Evolutionary conservation across 23 red algal species (phyloP), one percentile per base, ranked within the genome.

Genomic region (Chondrus crispus): DNA sequence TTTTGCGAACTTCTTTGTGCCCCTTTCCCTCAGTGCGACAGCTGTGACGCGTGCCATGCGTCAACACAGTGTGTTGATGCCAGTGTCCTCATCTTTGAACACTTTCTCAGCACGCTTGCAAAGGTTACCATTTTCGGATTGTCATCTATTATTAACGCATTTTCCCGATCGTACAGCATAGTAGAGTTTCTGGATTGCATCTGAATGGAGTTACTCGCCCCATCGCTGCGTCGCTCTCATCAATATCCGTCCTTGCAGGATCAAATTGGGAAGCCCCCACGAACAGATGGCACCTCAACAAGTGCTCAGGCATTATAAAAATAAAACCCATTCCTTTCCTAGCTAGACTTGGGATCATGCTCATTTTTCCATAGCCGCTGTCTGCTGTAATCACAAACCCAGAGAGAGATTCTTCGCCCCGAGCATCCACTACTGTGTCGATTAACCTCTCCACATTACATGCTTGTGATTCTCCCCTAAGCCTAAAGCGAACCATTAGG

Each of bases 371-470:
- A 37, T 77, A 77, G 7, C 44, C 71, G 22, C 71, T 77, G 38
- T 77, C 71, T 48, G 71, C 71, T 35, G 71, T 77, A 35, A 77
- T 48, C 6, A 77, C 43, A 42, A 77, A 77, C 29, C 71, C 71
- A 11, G 9, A 39, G 9, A 77, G 71, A 20, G 26, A 47, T 20
- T 46, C 8, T 38, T 48, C 1, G n/a, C 11, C 71, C 11, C 71
- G 26, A 26, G 38, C 44, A 26, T 77, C 37, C 26, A 77, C 10
- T 16, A 77, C 29, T 16, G 36, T 14, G 28, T 72, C 66, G 13
- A 72, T 32, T 38, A 72, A 30, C 28, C 28, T 30, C 14, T 72
- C 36, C 12, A 72, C 12, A 72, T 72, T 72, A 26, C 13, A 16
- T 18, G 66, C 12, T 26, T 72, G 66, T 38, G 66, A 18, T 38